Conservation (phyloP, 2,329 filamentous ascomycete species). For the Tympanopsis confertula region DNA sequence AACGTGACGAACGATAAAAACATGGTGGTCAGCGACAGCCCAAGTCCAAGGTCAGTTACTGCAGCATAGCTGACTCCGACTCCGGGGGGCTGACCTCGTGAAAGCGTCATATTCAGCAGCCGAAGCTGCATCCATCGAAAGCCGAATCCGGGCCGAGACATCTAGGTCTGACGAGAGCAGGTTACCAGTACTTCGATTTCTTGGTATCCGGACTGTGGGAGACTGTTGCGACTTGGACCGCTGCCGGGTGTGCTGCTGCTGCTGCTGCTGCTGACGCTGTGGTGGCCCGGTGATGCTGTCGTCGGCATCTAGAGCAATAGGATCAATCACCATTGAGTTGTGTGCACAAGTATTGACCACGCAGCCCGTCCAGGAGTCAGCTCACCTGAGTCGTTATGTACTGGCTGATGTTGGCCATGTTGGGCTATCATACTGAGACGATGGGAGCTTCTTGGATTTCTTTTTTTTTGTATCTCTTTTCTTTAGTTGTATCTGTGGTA, state of each 20-base stretch:
- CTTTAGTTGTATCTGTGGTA: too few species aligned
- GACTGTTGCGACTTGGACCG: too few species aligned
- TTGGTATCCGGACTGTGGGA: conserved; percentile 40
- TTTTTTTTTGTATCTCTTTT: conserved; percentile 1
- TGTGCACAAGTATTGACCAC: too few species aligned
- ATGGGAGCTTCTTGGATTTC: conserved; percentile 6
- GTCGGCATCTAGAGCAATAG: too few species aligned
- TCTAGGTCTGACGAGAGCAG: conserved; percentile 23
- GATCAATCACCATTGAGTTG: too few species aligned
- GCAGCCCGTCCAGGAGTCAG: too few species aligned
- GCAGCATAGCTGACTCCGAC: conserved; percentile 2
- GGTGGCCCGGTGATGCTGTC: not conserved
- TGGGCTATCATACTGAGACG: conserved; percentile 29
- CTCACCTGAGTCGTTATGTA: not conserved
- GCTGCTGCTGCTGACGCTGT: not conserved
- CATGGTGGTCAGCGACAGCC: conserved; percentile 11
- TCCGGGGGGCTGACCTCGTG: conserved; percentile 49
- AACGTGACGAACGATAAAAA: conserved; percentile 13
- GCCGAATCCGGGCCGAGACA: conserved; percentile 52
- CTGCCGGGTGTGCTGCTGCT: not conserved
- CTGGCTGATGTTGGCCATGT: conserved; percentile 24
- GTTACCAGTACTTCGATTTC: conserved; percentile 56
- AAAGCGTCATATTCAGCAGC: conserved; percentile 55
- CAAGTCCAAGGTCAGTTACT: conserved; percentile 1
- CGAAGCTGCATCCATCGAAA: conserved; percentile 63